phyloP scores from a whole-genome alignment of 2,329 filamentous ascomycete species.

The Aspergillus pseudoterreus region DNA sequence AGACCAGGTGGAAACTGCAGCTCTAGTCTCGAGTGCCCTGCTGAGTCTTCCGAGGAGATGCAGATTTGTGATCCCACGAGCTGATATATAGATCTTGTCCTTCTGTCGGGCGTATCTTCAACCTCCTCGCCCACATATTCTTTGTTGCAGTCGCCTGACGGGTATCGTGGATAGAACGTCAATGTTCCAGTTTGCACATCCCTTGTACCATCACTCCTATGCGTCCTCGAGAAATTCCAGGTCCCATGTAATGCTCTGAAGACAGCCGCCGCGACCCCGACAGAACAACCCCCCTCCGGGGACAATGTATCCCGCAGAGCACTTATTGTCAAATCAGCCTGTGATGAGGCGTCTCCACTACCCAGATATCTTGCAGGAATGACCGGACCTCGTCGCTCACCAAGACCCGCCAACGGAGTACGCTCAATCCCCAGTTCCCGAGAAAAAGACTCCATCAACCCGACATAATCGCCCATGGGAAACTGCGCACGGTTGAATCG shows the following conservation, averaged over 20 bases:
- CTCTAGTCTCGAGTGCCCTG: neutral
- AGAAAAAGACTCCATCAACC: slow-evolving; percentile 68
- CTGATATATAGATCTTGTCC: slow-evolving; percentile 9
- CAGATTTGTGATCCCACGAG: slow-evolving; percentile 5
- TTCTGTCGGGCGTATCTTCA: neutral
- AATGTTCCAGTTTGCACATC: slow-evolving; percentile 54
- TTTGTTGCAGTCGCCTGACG: slow-evolving; percentile 45
- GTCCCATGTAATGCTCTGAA: slow-evolving; percentile 68
- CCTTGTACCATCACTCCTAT: slow-evolving; percentile 50
- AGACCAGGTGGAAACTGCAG: neutral
- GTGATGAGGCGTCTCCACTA: slow-evolving; percentile 16
- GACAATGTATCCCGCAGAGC: slow-evolving; percentile 35
- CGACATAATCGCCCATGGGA: slow-evolving; percentile 78
- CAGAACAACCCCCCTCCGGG: slow-evolving; percentile 43
- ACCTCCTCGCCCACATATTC: slow-evolving; percentile 31
- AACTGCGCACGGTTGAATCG: slow-evolving; percentile 57
- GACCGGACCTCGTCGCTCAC: slow-evolving; percentile 37
- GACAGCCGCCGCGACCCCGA: slow-evolving; percentile 62
- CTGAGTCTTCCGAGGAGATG: neutral
- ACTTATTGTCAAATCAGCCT: slow-evolving; percentile 46
- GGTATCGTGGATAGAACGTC: slow-evolving; percentile 59
- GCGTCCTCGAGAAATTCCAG: slow-evolving; percentile 57
- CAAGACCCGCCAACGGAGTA: slow-evolving; percentile 34
- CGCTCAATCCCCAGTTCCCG: slow-evolving; percentile 53
- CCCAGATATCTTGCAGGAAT: slow-evolving; percentile 53